These are phyloP conservation scores for Halenospora varia DNA, from an alignment of 495 filamentous ascomycete species.

Conservation along the genomic window DNA sequence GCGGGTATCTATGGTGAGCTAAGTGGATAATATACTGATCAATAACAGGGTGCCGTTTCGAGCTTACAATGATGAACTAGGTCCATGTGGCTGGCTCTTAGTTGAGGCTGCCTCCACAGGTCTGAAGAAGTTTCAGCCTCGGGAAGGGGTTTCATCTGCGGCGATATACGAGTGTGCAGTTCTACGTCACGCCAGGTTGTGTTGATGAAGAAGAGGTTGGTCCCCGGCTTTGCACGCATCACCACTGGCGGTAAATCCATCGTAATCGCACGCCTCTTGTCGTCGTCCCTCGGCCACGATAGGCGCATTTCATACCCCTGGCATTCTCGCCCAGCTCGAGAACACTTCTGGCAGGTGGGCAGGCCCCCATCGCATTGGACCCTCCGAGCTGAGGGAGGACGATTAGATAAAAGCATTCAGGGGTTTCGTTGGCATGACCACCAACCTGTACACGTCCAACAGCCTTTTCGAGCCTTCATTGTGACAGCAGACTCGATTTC, in stretches of 20 bases:
- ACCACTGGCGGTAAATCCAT: too few relatives aligned
- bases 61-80: too few relatives aligned
- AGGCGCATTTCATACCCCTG: slow-evolving; percentile 26
- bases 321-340: slow-evolving; percentile 19
- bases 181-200: too few relatives aligned
- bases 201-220: slow-evolving; percentile 20
- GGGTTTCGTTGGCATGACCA: slow-evolving; percentile 6
- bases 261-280: slow-evolving; percentile 25
- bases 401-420: slow-evolving; percentile 7
- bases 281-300: slow-evolving; percentile 29
- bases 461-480: slow-evolving; percentile 19
- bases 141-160: too few relatives aligned
- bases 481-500: slow-evolving; percentile 4
- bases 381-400: slow-evolving; percentile 18
- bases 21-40: too few relatives aligned
- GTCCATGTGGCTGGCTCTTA: too few relatives aligned
- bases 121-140: too few relatives aligned
- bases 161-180: too few relatives aligned
- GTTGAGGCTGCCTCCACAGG: too few relatives aligned
- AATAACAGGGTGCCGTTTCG: too few relatives aligned
- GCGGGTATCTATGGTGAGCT: too few relatives aligned
- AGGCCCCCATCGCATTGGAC: slow-evolving; percentile 22
- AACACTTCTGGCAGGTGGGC: slow-evolving; percentile 21
- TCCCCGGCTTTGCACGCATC: too few relatives aligned
- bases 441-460: slow-evolving; percentile 28